Conservation (phyloP, 768 basidiomycete species). For the Rickenella mellea region DNA sequence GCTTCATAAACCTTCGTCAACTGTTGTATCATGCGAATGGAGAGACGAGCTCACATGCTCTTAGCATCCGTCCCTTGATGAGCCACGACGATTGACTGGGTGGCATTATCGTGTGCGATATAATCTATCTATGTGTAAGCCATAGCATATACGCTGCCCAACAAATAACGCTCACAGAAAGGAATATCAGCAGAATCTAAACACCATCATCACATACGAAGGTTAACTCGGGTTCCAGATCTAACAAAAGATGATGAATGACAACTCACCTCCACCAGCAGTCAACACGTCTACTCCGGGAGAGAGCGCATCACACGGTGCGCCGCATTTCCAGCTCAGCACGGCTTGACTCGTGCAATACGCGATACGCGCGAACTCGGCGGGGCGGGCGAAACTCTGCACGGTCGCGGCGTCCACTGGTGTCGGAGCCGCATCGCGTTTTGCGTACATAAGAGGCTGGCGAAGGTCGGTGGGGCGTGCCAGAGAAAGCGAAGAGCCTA, state of each 20-base stretch:
- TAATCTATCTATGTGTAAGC: conserved; percentile 22
- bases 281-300: conserved; percentile 16
- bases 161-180: conserved; percentile 13
- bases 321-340: conserved; percentile 24
- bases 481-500: too few relatives aligned
- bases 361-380: conserved; percentile 25
- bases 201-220: too few relatives aligned
- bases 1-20: conserved; percentile 7
- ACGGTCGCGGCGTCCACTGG: too few relatives aligned
- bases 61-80: conserved; percentile 30
- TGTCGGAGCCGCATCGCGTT: too few relatives aligned
- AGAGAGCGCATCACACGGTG: conserved; percentile 21
- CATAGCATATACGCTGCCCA: neutral
- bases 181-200: conserved; percentile 21
- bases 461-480: too few relatives aligned
- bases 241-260: neutral
- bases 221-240: conserved; percentile 1
- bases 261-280: conserved; percentile 25
- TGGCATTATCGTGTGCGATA: conserved; percentile 25
- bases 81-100: conserved; percentile 27
- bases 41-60: conserved; percentile 17
- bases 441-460: too few relatives aligned
- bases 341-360: conserved; percentile 27
- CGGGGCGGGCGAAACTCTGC: conserved; percentile 23
- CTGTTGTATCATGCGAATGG: neutral